Evolutionary conservation across 177 flowering plant species (phyloP), one percentile per base, ranked within the genome.

Genomic region (Vitis hybrid): DNA sequence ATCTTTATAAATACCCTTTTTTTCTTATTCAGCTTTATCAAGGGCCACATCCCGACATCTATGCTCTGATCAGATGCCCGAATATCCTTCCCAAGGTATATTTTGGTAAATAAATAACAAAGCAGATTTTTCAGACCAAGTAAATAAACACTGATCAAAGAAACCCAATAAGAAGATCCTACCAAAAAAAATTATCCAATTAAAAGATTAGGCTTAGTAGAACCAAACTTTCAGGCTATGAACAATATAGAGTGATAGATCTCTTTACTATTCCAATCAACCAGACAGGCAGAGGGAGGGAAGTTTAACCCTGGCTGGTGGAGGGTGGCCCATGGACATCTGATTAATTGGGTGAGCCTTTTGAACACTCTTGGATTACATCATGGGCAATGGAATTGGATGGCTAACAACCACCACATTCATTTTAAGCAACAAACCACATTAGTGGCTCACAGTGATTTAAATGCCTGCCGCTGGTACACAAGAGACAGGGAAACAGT

Each of bases 301-400:
- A 14, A 13, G 56, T 13, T 13, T 54, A 30, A 12, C 12, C 26
- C 19, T 60, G 11, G 19, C 34, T 34, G 45, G 6, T 34, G 45
- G 45, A 34, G 45, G 45, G 26, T 23, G 26, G 7, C 45, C 45
- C 7, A 34, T 34, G 45, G 45, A 34, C 45, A 34, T 5, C 45
- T 34, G 45, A 34, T 34, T 34, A 6, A 6, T 34, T 34, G 45
- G 45, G 7, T 5, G 45, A 34, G 45, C 45, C 45, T 34, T 34
- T 34, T 34, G 0, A 34, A 34, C 45, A 34, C 45, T 34, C 7
- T 34, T 0, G 0, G 5, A 34, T 0, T 34, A 34, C 0, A 34
- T 34, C 45, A 34, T 34, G 45, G 0, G 45, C 45, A 34, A 34
- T 34, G 45, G 45, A 34, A 34, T 34, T 34, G 45, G 5, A 0